Evolutionary conservation across 306 rosid species (phyloP), one percentile per base, ranked within the genome.

Genomic region (Glycine latifolia): DNA sequence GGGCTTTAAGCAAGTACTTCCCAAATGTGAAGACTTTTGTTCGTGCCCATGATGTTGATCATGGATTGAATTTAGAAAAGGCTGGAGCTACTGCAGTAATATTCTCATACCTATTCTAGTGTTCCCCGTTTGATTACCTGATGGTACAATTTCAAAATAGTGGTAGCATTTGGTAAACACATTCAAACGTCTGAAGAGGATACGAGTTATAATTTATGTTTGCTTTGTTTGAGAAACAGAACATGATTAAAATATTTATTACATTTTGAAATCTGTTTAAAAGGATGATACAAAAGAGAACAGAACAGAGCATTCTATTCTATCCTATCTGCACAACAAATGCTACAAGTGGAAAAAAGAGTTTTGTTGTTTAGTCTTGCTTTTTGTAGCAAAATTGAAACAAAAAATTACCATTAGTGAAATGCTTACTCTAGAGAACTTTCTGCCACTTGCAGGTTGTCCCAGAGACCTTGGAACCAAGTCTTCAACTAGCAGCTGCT

Each of bases 21-120:
- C 99, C 99, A 7, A 93, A 96, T 37, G 98, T 96, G 79, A 96
- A 96, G 89, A 96, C 99, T 68, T 96, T 93, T 87, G 99, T 96
- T 50, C 99, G 99, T 20, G 99, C 99, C 81, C 99, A 96, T 85
- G 99, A 96, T n/a, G 99, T 96, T 76, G 97, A 96, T 87, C 98
- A 96, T 81, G 99, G 99, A 76, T 89, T 96, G 87, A 96, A 96
- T 90, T 92, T 96, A 86, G 99, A 96, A 79, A 96, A 96, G 91
- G 99, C 99, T 41, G 99, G 99, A 86, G 99, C 99, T 67, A 96
- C 99, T 48, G 99, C 99, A 85, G 99, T 96, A 93, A 87, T 81
- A 80, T 50, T 84, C 83, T 75, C 6, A 53, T 79, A 31, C 66
- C 56, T 68, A 17, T 55, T 81, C 71, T 76, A 65, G 59, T 71